These are phyloP conservation scores for Silybum marianum DNA, from an alignment of 129 eudicot genomes.

Conservation along the genomic window DNA sequence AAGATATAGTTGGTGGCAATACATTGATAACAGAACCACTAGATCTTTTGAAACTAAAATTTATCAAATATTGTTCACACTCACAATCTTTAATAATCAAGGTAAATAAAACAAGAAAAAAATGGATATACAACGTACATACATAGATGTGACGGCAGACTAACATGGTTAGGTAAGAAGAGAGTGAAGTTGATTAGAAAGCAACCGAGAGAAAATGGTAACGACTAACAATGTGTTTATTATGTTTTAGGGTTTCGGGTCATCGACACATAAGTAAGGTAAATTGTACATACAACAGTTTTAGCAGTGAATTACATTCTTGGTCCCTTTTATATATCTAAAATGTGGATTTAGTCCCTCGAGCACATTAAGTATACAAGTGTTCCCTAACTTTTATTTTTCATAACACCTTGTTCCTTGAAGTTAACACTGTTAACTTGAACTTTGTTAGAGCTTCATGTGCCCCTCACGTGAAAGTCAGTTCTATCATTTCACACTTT, in stretches of 20 bases:
- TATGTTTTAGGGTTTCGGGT: conserved; percentile 4
- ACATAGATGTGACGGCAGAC: not conserved
- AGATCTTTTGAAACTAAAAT: not conserved
- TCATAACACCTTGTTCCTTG: not conserved
- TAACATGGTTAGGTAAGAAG: not conserved
- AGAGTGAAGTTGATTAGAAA: not conserved
- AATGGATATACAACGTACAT: not conserved
- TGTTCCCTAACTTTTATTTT: not conserved
- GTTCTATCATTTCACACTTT: not conserved
- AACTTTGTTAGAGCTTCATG: not conserved
- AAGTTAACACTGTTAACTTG: too few species aligned
- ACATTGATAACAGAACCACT: not conserved
- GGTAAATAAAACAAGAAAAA: not conserved
- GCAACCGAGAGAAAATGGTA: not conserved
- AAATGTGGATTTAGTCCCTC: not conserved
- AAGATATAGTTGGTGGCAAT: not conserved
- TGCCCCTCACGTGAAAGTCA: not conserved
- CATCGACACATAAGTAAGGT: not conserved
- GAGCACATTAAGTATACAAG: not conserved
- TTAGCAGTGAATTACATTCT: not conserved
- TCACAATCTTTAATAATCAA: not conserved
- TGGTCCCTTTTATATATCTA: not conserved
- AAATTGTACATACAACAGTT: not conserved
- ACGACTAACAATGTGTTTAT: not conserved
- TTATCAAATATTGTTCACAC: not conserved